phyloP scores from a whole-genome alignment of 2,329 filamentous ascomycete species.

The Fusarium sp. region DNA sequence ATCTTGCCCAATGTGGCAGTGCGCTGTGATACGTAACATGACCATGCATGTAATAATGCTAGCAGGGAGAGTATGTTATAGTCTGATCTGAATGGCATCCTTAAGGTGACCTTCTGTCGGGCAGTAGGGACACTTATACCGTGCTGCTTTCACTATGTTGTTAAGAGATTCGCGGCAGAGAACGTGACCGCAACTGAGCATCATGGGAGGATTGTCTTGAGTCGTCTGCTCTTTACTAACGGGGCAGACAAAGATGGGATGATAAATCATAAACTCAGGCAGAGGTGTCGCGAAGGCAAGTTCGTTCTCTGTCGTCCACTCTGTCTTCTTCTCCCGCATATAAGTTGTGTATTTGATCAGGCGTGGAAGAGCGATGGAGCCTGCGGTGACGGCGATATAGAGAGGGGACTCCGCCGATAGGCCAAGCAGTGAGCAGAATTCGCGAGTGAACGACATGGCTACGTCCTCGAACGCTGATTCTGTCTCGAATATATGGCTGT shows the following conservation, averaged over 20 bases:
- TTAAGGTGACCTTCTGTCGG: constrained; percentile 81
- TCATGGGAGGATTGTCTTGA: constrained; percentile 92
- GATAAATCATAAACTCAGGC: constrained; percentile 75
- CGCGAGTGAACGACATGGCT: constrained; percentile 85
- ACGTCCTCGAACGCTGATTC: constrained; percentile 83
- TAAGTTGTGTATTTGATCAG: constrained; percentile 88
- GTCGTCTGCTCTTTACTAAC: constrained; percentile 97
- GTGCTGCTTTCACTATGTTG: constrained; percentile 78
- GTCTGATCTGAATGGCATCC: constrained; percentile 78
- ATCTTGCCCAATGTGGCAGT: background rate
- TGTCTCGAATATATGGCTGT: constrained; percentile 79
- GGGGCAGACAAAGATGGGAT: constrained; percentile 97
- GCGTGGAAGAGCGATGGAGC: constrained; percentile 88
- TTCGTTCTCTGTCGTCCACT: constrained; percentile 94
- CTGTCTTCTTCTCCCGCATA: constrained; percentile 88
- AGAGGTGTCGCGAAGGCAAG: constrained; percentile 79
- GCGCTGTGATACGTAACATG: background rate
- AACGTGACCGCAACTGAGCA: constrained; percentile 95
- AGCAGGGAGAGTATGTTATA: constrained; percentile 52
- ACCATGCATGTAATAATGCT: background rate
- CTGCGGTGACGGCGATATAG: constrained; percentile 91
- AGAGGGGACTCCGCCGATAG: constrained; percentile 92
- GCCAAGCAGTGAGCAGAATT: constrained; percentile 92
- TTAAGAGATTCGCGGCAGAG: constrained; percentile 86
- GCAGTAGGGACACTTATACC: constrained; percentile 97